A percentile compares a stretch with the other conserved stretches of the same genome.
These are phyloP conservation scores for Seiridium cupressi DNA, from an alignment of 2,329 filamentous ascomycete species.

Conservation along the genomic window DNA sequence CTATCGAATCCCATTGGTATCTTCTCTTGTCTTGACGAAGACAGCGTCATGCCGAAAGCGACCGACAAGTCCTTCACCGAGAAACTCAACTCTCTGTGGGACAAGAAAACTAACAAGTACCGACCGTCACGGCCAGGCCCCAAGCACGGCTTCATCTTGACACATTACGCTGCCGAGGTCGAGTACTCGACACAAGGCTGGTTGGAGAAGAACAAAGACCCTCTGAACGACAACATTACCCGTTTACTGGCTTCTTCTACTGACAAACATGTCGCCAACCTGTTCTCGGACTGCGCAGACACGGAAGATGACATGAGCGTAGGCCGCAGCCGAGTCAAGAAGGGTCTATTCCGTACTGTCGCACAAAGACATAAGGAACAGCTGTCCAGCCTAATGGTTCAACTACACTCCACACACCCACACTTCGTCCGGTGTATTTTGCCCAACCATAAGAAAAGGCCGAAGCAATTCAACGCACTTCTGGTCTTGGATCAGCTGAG, in stretches of 20 bases:
- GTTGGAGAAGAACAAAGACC: conserved; percentile 99
- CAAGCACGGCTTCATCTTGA: conserved; percentile 85
- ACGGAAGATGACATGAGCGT: conserved; percentile 69
- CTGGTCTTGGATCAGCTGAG: conserved; percentile 97
- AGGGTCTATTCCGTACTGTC: conserved; percentile 93
- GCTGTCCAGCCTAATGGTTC: conserved; percentile 90
- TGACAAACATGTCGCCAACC: conserved; percentile 76
- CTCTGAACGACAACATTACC: conserved; percentile 94
- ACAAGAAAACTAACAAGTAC: conserved; percentile 93
- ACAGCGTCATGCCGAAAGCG: conserved; percentile 98
- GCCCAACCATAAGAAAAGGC: conserved; percentile 95
- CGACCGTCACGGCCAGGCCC: conserved; percentile 74
- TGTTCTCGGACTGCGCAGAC: conserved; percentile 89
- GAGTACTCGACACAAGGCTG: conserved; percentile 94
- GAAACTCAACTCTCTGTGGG: conserved; percentile 95
- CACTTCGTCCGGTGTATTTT: conserved; percentile 98
- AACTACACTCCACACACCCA: conserved; percentile 93
- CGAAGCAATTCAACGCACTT: conserved; percentile 86
- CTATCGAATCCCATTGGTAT: conserved; percentile 96
- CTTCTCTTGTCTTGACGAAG: conserved; percentile 96
- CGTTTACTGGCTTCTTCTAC: conserved; percentile 79
- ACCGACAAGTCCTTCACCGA: conserved; percentile 97
- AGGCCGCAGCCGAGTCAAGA: conserved; percentile 82
- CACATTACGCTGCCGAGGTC: conserved; percentile 95
- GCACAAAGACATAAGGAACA: conserved; percentile 98